Evolutionary conservation across 805 yeast species (phyloP).

Genomic region (Torulaspora microellipsoides): DNA sequence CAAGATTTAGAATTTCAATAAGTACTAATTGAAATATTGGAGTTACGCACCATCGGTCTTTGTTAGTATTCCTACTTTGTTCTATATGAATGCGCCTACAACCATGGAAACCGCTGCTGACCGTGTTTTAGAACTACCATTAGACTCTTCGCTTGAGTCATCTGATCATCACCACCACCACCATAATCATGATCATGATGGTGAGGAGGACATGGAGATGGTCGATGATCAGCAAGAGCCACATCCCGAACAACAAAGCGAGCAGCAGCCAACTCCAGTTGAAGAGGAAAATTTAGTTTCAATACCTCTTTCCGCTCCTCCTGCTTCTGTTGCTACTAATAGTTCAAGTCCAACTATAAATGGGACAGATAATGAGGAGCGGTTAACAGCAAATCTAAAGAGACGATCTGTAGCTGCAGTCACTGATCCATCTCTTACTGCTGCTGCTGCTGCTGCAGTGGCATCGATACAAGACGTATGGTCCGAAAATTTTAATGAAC

Average conservation of each 20-base stretch:
- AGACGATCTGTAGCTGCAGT: constrained; percentile 4
- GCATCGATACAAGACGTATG: constrained; percentile 21
- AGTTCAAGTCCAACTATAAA: constrained; percentile 1
- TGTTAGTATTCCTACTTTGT: no score
- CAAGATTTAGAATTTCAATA: no score
- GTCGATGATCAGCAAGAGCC: background rate
- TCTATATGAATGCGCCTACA: constrained; percentile 6
- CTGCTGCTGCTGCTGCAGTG: constrained; percentile 17
- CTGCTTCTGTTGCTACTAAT: constrained; percentile 4
- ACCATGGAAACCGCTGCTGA: constrained; percentile 11
- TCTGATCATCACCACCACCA: constrained; percentile 4
- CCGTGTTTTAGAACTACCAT: constrained; percentile 11
- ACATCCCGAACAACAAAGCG: constrained; percentile 1
- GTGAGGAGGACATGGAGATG: background rate
- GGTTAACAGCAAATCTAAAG: constrained; percentile 1
- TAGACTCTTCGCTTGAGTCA: constrained; percentile 12
- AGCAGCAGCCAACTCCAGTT: constrained; percentile 2
- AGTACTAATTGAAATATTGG: no score
- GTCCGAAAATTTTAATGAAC: constrained; percentile 15
- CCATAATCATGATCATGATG: background rate
- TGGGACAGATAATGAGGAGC: constrained; percentile 2
- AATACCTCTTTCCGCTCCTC: constrained; percentile 3
- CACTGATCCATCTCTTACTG: constrained; percentile 13
- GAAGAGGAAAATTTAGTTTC: constrained; percentile 7
- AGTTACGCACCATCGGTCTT: no score